Conservation (phyloP, 371 early-diverging fungal genomes). For the Syncephalastrum contaminatum region DNA sequence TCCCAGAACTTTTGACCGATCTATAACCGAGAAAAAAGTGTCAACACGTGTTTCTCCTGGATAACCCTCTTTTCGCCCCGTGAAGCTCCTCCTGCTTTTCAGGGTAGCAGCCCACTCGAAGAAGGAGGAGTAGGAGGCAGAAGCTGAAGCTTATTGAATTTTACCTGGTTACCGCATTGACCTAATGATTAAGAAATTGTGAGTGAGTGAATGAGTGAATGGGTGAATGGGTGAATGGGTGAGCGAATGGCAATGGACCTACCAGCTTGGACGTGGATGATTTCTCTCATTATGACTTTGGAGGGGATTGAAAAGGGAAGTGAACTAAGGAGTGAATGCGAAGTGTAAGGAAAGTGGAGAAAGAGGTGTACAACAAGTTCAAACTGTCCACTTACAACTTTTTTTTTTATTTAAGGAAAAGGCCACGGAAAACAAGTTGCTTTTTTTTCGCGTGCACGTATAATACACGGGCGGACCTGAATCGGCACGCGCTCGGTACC, state of each 20-base stretch:
- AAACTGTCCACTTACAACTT: too few relatives aligned
- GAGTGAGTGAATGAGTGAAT: slow-evolving; percentile 1
- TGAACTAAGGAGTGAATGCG: too few relatives aligned
- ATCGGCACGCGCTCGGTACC: too few relatives aligned
- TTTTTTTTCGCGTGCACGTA: too few relatives aligned
- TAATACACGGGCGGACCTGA: too few relatives aligned
- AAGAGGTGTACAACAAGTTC: too few relatives aligned
- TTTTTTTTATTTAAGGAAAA: too few relatives aligned
- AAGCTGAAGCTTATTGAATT: background rate
- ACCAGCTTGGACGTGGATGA: slow-evolving; percentile 98
- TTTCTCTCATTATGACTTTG: slow-evolving; percentile 92
- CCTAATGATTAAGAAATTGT: slow-evolving; percentile 49
- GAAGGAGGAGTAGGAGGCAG: background rate
- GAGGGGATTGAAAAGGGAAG: background rate
- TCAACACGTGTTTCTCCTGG: background rate
- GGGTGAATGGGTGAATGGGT: background rate
- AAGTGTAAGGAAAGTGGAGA: too few relatives aligned
- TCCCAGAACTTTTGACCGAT: slow-evolving; percentile 96
- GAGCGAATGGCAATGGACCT: slow-evolving; percentile 6
- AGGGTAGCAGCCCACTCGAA: slow-evolving; percentile 57
- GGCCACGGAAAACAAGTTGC: too few relatives aligned
- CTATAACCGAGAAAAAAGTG: slow-evolving; percentile 16
- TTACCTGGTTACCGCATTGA: slow-evolving; percentile 83
- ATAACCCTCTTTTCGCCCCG: background rate
- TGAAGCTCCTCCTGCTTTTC: too few relatives aligned